phyloP scores from a whole-genome alignment of 768 basidiomycete species.

The Scleroderma citrinum region DNA sequence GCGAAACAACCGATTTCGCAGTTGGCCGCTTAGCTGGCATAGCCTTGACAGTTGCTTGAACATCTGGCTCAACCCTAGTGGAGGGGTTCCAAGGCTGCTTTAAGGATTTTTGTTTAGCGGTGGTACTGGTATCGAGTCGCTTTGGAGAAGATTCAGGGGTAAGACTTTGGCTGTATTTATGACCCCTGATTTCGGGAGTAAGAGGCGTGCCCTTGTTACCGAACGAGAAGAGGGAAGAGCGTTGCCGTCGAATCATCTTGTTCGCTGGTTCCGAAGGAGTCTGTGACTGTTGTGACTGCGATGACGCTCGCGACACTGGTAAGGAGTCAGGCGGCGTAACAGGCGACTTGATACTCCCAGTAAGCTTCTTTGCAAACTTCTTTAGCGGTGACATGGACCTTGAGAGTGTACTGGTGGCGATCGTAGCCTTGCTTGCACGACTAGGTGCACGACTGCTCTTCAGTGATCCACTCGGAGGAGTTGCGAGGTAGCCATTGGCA shows the following conservation, averaged over 20 bases:
- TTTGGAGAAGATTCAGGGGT: constrained; percentile 65
- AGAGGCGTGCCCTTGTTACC: constrained; percentile 38
- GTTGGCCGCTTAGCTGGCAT: constrained; percentile 44
- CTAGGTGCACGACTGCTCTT: constrained; percentile 39
- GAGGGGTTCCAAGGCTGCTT: constrained; percentile 77
- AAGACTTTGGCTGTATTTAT: constrained; percentile 66
- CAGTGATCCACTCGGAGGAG: constrained; percentile 45
- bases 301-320: constrained; percentile 36
- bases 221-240: constrained; percentile 57
- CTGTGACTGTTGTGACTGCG: constrained; percentile 22
- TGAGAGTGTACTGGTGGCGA: constrained; percentile 53
- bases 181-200: constrained; percentile 49
- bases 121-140: constrained; percentile 34
- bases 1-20: constrained; percentile 41
- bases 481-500: constrained; percentile 57
- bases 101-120: constrained; percentile 33
- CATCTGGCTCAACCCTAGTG: constrained; percentile 62
- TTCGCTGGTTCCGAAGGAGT: constrained; percentile 51
- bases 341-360: constrained; percentile 39
- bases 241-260: constrained; percentile 43
- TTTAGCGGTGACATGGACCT: constrained; percentile 77
- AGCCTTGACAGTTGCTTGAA: constrained; percentile 39
- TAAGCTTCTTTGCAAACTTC: constrained; percentile 69
- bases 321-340: constrained; percentile 41
- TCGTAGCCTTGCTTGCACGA: constrained; percentile 23